phyloP scores from a whole-genome alignment of 2,329 filamentous ascomycete species.

The Paecilomyces variotii region DNA sequence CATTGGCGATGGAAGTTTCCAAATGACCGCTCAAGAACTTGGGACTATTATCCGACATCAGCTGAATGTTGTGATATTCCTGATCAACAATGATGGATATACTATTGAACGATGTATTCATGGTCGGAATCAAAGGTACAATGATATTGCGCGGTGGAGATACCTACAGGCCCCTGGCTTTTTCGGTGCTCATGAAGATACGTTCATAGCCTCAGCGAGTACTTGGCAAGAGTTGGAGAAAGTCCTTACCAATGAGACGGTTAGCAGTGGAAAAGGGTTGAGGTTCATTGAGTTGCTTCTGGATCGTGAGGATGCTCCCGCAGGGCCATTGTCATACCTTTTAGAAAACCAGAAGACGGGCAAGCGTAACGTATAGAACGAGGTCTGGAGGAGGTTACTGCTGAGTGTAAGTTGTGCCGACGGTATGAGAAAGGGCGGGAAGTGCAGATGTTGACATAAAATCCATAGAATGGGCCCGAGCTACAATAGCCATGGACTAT shows the following conservation, averaged over 20 bases:
- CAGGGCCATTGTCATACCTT: too few relatives aligned
- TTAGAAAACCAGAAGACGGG: too few relatives aligned
- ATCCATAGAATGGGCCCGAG: constrained; percentile 4
- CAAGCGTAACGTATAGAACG: too few relatives aligned
- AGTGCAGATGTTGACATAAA: too few relatives aligned
- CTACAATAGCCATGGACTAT: constrained; percentile 4
- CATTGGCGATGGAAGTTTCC: constrained; percentile 77
- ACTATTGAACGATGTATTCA: constrained; percentile 82
- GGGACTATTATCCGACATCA: constrained; percentile 71
- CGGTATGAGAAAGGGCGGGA: too few relatives aligned
- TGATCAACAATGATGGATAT: constrained; percentile 76
- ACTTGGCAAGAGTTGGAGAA: background rate
- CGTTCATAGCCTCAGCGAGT: background rate
- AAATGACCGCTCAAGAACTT: constrained; percentile 74
- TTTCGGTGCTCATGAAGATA: background rate
- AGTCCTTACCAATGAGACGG: too few relatives aligned
- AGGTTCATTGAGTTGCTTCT: too few relatives aligned
- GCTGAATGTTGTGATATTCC: constrained; percentile 68
- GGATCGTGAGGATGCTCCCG: too few relatives aligned
- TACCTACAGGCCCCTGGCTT: background rate
- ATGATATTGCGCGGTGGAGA: constrained; percentile 65
- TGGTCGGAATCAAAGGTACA: constrained; percentile 57
- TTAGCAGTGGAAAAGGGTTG: too few relatives aligned
- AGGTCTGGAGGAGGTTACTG: constrained; percentile 3
- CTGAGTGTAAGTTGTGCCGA: constrained; percentile 2